These are phyloP conservation scores for Dictyostelium brefeldianum DNA, from an alignment of 78 protist species.

Conservation along the genomic window DNA sequence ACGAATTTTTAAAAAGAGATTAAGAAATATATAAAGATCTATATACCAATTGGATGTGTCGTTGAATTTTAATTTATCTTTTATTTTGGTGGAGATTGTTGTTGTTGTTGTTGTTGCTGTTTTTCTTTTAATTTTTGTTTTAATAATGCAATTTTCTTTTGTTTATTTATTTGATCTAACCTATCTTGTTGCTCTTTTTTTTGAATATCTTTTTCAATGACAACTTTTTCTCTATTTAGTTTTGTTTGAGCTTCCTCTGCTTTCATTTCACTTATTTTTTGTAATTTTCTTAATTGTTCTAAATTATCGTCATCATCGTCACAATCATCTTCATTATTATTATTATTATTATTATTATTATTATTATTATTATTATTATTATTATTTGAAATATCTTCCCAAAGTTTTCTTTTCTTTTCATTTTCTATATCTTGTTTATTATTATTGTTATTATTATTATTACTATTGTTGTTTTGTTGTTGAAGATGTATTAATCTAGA, in stretches of 20 bases:
- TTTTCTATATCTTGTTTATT: conserved; percentile 41
- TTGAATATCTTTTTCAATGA: not conserved
- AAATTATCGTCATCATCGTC: not conserved
- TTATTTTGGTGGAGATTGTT: not conserved
- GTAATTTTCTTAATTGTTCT: conserved; percentile 28
- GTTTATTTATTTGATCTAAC: conserved; percentile 18
- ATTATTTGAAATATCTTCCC: conserved; percentile 11
- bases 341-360: no score
- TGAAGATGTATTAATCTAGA: not conserved
- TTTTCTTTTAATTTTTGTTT: conserved; percentile 47
- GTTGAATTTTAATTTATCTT: not conserved
- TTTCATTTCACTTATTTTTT: conserved; percentile 43
- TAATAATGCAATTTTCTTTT: conserved; percentile 49
- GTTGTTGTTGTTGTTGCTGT: conserved; percentile 18
- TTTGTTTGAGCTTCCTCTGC: conserved; percentile 10
- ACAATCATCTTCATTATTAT: not conserved
- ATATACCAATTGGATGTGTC: no score
- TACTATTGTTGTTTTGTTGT: not conserved
- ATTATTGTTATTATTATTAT: not conserved
- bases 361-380: no score
- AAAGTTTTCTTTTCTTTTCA: conserved; percentile 29
- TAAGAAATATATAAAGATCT: no score
- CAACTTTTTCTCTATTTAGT: conserved; percentile 10
- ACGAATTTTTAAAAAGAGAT: no score
- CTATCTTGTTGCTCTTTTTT: conserved; percentile 24